phyloP scores from a whole-genome alignment of 495 filamentous ascomycete species.

The Cercophora samala region DNA sequence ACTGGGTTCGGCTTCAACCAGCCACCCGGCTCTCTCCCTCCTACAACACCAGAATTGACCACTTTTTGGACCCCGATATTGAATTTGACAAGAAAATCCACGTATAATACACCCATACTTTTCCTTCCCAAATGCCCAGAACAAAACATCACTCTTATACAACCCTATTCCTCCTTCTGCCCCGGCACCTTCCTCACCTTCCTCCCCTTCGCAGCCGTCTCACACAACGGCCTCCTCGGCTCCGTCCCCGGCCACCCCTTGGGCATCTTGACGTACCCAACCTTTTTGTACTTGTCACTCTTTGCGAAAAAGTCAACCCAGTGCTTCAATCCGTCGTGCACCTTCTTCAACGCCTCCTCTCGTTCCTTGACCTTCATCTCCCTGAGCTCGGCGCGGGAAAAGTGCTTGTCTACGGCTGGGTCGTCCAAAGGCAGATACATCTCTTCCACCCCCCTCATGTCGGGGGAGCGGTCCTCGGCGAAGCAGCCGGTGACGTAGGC shows the following conservation, averaged over 20 bases:
- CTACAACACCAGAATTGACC: too few relatives aligned
- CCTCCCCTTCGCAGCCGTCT: slow-evolving; percentile 42
- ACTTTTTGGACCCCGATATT: too few relatives aligned
- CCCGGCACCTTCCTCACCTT: slow-evolving; percentile 39
- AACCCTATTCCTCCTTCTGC: slow-evolving; percentile 18
- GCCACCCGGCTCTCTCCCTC: too few relatives aligned
- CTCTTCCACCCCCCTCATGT: slow-evolving; percentile 81
- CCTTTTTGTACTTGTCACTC: slow-evolving; percentile 69
- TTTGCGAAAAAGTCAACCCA: slow-evolving; percentile 76
- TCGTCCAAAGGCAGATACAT: slow-evolving; percentile 82
- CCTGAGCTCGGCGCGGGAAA: slow-evolving; percentile 52
- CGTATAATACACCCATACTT: not conserved
- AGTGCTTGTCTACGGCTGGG: slow-evolving; percentile 49
- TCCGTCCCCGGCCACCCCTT: slow-evolving; percentile 48
- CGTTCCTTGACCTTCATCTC: slow-evolving; percentile 53
- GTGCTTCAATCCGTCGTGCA: slow-evolving; percentile 56
- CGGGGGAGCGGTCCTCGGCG: slow-evolving; percentile 72
- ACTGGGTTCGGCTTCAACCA: too few relatives aligned
- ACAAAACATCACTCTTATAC: slow-evolving; percentile 1
- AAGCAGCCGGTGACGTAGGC: slow-evolving; percentile 98
- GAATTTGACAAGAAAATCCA: not conserved
- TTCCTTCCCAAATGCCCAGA: not conserved
- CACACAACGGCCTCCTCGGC: slow-evolving; percentile 43
- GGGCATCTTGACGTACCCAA: slow-evolving; percentile 59
- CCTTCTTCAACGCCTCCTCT: slow-evolving; percentile 51